Base-by-base conservation (phyloP, 805 yeast species). In the Tetrapisispora taiwanensis region DNA sequence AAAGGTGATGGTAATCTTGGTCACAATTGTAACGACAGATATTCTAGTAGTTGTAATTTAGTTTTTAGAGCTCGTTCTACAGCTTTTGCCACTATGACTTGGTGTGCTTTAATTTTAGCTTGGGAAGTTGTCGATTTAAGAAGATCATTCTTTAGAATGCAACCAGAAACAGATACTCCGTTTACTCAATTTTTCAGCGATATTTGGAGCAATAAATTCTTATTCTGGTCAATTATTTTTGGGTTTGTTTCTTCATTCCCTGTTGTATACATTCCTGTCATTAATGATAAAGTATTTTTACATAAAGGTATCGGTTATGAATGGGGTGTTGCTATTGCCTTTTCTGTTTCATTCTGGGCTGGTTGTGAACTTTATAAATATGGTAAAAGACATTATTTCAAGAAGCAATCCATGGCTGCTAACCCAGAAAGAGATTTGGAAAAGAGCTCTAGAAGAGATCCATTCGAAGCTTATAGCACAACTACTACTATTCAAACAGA, bases 231-330 rank as follows among this genome's bases (percentile, higher is more conserved):
- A 0, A 75, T 86, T 38, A 58, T 81, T 30, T 67, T 75, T 42
- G 95, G 92, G 1, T 75, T 82, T 48, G 62, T 74, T 13, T 72
- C 86, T 2, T 79, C 83, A 4, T 80, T 86, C 74, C 95, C 95
- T 36, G 82, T 84, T 17, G 77, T 85, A 32, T 85, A 85, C 63
- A 86, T 86, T 50, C 95, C 95, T 7, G 94, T 83, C n/a, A 84
- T 86, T 58, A 86, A 86, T 62, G 66, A 71, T 37, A 73, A 74
- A 49, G 95, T 86, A 8, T 86, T 86, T 60, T 68, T 80, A 53
- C 95, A 86, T 62, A 68, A 62, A 27, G 76, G 79, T 7, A 84
- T 85, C 50, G 74, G 79, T 9, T 78, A 77, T 65, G 95, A 85
- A 67, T 86, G 94, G 94, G 90, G 84, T 14, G 63, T 84, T 48